Base-by-base conservation (phyloP, 371 early-diverging fungal genomes). In the Rhizopus stolonifer region DNA sequence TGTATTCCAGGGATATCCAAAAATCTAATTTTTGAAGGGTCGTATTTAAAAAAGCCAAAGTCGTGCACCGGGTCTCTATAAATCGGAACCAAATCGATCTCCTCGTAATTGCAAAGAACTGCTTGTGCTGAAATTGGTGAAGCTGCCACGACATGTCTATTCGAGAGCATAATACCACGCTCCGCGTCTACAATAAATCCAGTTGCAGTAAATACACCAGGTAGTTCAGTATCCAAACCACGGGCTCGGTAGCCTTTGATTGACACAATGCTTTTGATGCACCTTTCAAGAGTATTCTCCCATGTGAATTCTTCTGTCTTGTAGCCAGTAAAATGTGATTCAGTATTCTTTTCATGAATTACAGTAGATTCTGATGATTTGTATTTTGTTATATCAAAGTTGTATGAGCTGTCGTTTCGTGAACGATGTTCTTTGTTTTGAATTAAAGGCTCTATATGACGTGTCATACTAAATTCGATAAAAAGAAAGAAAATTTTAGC, bases 171-270 rank as follows among this genome's bases (percentile, higher is more conserved):
- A 26, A 95, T 70, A 5, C 94, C 97, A 0, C 68, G 69, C 49
- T 81, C 49, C 3, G 86, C 85, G 58, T 96, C 96, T 0, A 96
- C 95, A 0, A 96, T 83, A 67, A 96, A 96, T 4, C 97, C 97
- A 4, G 95, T 88, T 2, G 96, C 95, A 13, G 81, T 79, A 59
- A 76, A 85, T 1, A 72, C 82, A 43, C 88, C 90, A 26, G 93
- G 84, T 15, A 81, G 77, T 64, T 96, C 94, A 0, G 95, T 94
- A 69, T 96, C 96, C 47, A 96, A 90, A 21, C 90, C 81, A 18
- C 88, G 74, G 42, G 90, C 88, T 60, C 91, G 90, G 32, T 82
- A 86, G 15, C 88, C 87, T 47, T 88, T 82, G 50, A 96, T 90
- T 13, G 91, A 88, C 4, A 95, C 92, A 54, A 95, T 91, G 32